These are phyloP conservation scores for Chaetomium globosum DNA, from an alignment of 2,329 filamentous ascomycete species.

Conservation along the genomic window DNA sequence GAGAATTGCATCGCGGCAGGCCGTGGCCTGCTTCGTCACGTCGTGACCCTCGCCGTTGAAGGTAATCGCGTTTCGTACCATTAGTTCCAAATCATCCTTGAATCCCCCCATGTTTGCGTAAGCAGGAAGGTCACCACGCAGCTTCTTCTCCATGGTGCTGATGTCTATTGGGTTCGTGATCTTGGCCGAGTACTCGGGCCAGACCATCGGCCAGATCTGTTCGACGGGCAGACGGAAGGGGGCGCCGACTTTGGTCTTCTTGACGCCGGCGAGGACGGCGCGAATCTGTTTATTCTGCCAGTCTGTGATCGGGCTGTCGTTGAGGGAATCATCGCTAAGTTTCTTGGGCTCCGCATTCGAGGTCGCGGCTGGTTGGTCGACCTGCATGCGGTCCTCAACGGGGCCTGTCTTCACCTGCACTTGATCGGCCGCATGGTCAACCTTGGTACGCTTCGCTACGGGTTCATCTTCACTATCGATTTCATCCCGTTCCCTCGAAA, in stretches of 20 bases:
- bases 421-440: slow-evolving; percentile 47
- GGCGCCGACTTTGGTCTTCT: slow-evolving; percentile 80
- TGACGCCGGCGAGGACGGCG: slow-evolving; percentile 70
- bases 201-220: slow-evolving; percentile 73
- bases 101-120: slow-evolving; percentile 75
- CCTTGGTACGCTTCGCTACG: slow-evolving; percentile 78
- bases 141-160: slow-evolving; percentile 74
- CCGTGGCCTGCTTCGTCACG: slow-evolving; percentile 62
- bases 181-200: slow-evolving; percentile 69
- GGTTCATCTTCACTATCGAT: slow-evolving; percentile 70
- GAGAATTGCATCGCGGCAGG: slow-evolving; percentile 60
- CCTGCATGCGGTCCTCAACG: slow-evolving; percentile 38
- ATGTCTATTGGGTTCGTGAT: slow-evolving; percentile 84
- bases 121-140: slow-evolving; percentile 62
- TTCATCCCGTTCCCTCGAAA: slow-evolving; percentile 71
- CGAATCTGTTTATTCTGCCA: slow-evolving; percentile 65
- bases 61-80: slow-evolving; percentile 74
- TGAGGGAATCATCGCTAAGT: slow-evolving; percentile 49
- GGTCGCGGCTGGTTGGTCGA: slow-evolving; percentile 38
- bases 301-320: slow-evolving; percentile 56
- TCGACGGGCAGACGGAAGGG: slow-evolving; percentile 80
- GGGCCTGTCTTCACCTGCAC: slow-evolving; percentile 41
- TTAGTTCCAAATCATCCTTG: slow-evolving; percentile 71
- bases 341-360: slow-evolving; percentile 41
- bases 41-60: slow-evolving; percentile 84